Percentiles rank a stretch among this genome's conserved stretches.
phyloP scores from a whole-genome alignment of 208 protist genomes.

The Strigomonas galati region DNA sequence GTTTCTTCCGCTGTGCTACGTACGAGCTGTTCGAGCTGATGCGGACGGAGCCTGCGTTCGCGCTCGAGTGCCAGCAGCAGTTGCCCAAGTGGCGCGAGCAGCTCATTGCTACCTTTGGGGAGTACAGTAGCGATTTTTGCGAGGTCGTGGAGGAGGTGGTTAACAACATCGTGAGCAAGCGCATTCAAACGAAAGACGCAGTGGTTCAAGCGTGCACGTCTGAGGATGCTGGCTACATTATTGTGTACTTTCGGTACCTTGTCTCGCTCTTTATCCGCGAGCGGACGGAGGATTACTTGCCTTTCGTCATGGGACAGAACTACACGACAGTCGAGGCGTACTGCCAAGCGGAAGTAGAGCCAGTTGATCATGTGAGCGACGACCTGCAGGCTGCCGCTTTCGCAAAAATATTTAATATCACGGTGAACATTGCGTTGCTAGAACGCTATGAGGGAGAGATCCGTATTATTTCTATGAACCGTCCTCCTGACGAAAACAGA shows the following conservation, averaged over 20 bases:
- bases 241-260: slow-evolving; percentile 71
- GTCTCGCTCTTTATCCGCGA: slow-evolving; percentile 68
- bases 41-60: slow-evolving; percentile 19
- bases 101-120: slow-evolving; percentile 49
- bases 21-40: slow-evolving; percentile 55
- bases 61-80: slow-evolving; percentile 14
- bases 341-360: slow-evolving; percentile 72
- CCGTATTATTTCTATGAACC: slow-evolving; percentile 26
- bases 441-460: slow-evolving; percentile 31
- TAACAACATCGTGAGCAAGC: slow-evolving; percentile 22
- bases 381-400: slow-evolving; percentile 79
- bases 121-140: slow-evolving; percentile 75
- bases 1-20: slow-evolving; percentile 77
- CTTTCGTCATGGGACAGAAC: slow-evolving; percentile 68
- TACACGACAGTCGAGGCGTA: slow-evolving; percentile 58
- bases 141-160: slow-evolving; percentile 41
- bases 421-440: slow-evolving; percentile 51
- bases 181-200: slow-evolving; percentile 17
- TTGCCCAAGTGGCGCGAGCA: slow-evolving; percentile 19
- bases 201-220: slow-evolving; percentile 27
- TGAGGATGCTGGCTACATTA: slow-evolving; percentile 45
- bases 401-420: slow-evolving; percentile 48
- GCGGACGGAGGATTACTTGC: slow-evolving; percentile 56
- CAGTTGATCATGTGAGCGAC: slow-evolving; percentile 75
- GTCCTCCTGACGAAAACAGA: neutral